Evolutionary conservation across 495 filamentous ascomycete species (phyloP).

Genomic region (Sordaria brevicollis): DNA sequence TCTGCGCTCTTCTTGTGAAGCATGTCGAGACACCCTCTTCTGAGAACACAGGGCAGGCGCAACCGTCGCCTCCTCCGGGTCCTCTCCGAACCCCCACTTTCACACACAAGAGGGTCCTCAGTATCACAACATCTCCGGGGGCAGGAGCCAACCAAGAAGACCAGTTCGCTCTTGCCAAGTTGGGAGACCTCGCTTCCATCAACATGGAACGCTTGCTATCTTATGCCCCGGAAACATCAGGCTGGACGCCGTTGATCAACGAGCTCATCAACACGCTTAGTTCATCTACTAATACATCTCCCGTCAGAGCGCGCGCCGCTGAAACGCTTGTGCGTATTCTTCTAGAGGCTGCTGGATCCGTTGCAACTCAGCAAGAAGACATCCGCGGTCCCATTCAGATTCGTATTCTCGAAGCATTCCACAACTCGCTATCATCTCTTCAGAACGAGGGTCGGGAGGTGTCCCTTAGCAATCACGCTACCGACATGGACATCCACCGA

Average conservation of each 20-base stretch:
- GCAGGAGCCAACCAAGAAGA: slow-evolving; percentile 51
- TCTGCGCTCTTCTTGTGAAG: slow-evolving; percentile 54
- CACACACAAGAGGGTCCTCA: slow-evolving; percentile 48
- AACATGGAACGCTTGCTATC: slow-evolving; percentile 69
- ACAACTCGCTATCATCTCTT: slow-evolving; percentile 39
- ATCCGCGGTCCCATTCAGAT: slow-evolving; percentile 49
- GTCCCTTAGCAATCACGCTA: slow-evolving; percentile 42
- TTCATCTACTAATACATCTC: slow-evolving; percentile 40
- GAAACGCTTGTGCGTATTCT: slow-evolving; percentile 66
- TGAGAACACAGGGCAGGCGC: slow-evolving; percentile 21
- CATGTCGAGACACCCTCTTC: slow-evolving; percentile 20
- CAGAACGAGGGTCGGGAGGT: slow-evolving; percentile 32
- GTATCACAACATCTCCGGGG: slow-evolving; percentile 46
- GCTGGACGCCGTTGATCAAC: slow-evolving; percentile 64
- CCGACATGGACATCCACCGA: slow-evolving; percentile 73
- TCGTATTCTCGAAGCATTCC: slow-evolving; percentile 61
- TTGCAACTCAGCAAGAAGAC: slow-evolving; percentile 37
- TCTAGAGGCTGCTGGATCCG: slow-evolving; percentile 48
- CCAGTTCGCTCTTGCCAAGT: slow-evolving; percentile 73
- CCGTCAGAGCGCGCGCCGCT: slow-evolving; percentile 60
- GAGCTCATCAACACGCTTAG: slow-evolving; percentile 59
- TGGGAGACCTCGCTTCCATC: slow-evolving; percentile 63
- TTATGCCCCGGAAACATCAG: slow-evolving; percentile 49
- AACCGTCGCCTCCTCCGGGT: slow-evolving; percentile 21
- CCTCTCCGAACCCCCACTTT: slow-evolving; percentile 23